phyloP scores from a whole-genome alignment of 1,284 basidiomycete species.

The Laetiporus sulphureus region DNA sequence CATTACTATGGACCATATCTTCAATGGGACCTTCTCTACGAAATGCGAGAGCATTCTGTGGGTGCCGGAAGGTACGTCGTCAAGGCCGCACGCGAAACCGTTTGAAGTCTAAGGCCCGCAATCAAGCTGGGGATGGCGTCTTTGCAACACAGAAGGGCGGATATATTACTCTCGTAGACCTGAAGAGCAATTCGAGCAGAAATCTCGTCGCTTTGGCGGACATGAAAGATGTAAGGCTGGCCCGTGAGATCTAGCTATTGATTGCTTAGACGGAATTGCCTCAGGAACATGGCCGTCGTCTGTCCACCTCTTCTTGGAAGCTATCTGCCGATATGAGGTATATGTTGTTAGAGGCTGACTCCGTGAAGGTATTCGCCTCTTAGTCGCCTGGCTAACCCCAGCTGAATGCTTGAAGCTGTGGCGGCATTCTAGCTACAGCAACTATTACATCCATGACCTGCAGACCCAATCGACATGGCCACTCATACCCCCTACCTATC shows the following conservation, averaged over 20 bases:
- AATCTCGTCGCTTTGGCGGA: slow-evolving; percentile 52
- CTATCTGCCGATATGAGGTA: slow-evolving; percentile 86
- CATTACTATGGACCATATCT: slow-evolving; percentile 82
- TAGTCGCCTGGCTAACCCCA: slow-evolving; percentile 5
- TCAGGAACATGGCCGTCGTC: slow-evolving; percentile 48
- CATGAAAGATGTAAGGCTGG: slow-evolving; percentile 50
- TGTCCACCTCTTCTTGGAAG: slow-evolving; percentile 63
- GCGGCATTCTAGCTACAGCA: slow-evolving; percentile 84
- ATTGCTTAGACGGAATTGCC: too few species aligned
- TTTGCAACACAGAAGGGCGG: slow-evolving; percentile 62
- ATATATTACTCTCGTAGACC: slow-evolving; percentile 70
- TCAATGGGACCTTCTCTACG: slow-evolving; percentile 78
- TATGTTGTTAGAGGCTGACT: slow-evolving; percentile 72
- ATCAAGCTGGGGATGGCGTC: slow-evolving; percentile 81
- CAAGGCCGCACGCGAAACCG: neutral
- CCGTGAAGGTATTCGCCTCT: slow-evolving; percentile 48
- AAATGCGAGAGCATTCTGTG: slow-evolving; percentile 53
- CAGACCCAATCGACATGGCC: slow-evolving; percentile 57
- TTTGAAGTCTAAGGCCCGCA: neutral
- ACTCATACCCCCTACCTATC: slow-evolving; percentile 56
- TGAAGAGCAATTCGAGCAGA: slow-evolving; percentile 68
- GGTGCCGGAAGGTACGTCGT: slow-evolving; percentile 77
- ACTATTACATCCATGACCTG: slow-evolving; percentile 81
- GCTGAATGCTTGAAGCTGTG: slow-evolving; percentile 59
- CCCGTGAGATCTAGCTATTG: too few species aligned